Percentiles rank a stretch among this genome's conserved stretches.
These are phyloP conservation scores for Cucumis hystrix DNA, from an alignment of 306 rosid species.

Conservation along the genomic window DNA sequence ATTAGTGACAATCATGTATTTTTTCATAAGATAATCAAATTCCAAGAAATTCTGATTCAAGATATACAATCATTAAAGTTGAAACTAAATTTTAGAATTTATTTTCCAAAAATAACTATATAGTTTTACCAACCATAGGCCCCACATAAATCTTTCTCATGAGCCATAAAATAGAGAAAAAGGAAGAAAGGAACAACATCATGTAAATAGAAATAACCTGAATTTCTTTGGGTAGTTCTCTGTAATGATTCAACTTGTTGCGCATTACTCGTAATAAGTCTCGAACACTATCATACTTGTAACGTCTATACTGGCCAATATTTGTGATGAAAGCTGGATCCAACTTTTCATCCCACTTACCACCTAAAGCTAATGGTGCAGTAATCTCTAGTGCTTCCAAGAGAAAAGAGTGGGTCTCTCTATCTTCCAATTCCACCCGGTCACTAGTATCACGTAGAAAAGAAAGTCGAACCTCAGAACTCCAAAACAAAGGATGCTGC, in stretches of 20 bases:
- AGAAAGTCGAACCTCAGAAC: slow-evolving; percentile 57
- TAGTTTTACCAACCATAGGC: background rate
- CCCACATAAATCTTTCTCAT: background rate
- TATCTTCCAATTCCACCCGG: slow-evolving; percentile 59
- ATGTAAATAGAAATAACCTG: slow-evolving; percentile 35
- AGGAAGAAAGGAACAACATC: background rate
- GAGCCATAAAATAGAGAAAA: background rate
- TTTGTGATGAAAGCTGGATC: slow-evolving; percentile 47
- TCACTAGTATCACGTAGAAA: slow-evolving; percentile 81
- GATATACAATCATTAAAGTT: background rate
- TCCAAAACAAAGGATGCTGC: slow-evolving; percentile 82
- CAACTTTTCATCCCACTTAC: slow-evolving; percentile 68
- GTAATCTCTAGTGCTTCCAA: slow-evolving; percentile 43
- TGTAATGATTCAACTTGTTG: slow-evolving; percentile 67
- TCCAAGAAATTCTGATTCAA: background rate
- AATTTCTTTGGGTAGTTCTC: slow-evolving; percentile 71
- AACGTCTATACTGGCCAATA: slow-evolving; percentile 67
- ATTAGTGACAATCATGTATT: too few relatives aligned
- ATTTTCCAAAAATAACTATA: background rate
- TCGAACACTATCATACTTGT: slow-evolving; percentile 63
- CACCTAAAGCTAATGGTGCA: slow-evolving; percentile 45
- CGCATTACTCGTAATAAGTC: slow-evolving; percentile 77
- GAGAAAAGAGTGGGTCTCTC: slow-evolving; percentile 32
- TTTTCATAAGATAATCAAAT: background rate
- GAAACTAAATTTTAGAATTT: background rate